Base-by-base conservation (phyloP, 2,329 filamentous ascomycete genomes). In the Phaeosphaeriaceae sp. region DNA sequence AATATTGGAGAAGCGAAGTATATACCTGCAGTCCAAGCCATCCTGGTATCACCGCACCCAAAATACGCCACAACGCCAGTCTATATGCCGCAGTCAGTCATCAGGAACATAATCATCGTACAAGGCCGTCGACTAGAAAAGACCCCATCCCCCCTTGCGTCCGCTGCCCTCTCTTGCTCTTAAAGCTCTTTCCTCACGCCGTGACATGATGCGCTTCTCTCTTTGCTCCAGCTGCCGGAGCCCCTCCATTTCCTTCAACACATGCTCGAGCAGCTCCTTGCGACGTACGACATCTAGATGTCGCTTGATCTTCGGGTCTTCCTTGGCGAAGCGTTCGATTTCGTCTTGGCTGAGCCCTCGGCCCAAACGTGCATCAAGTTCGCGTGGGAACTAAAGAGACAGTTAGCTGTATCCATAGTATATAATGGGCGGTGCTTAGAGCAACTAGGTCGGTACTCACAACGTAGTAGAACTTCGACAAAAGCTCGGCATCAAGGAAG, bases 381-480 rank as follows among this genome's bases (percentile, higher is more conserved):
- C 93, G 41, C 95, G 87, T 0, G 95, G 95, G 78, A 99, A 99
- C 74, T 84, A 6, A 33, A 19, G 21, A 21, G 21, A 2, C 40
- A 22, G 31, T 33, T 41, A 24, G 31, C 11, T 15, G 3, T 31
- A 15, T 9, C 15, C 3, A 21, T 20, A n/a, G n/a, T 42, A 19
- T 2, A 42, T 4, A 4, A 27, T 27, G 25, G 25, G 25, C 25
- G 9, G n/a, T n/a, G n/a, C n/a, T 27, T 27, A 4, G 5, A 27
- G 25, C 25, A 27, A 17, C 6, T 7, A 6, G 17, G 40, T 42
- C 6, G n/a, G 24, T 20, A 62, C 74, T 63, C 70, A 78, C 76
- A 74, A 95, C 93, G 80, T 97, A 97, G 81, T 97, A 97, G 76
- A 98, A 99, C 73, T 99, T 96, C 1, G 91, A 94, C 19, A 99